Base-by-base conservation (phyloP, 2,329 filamentous ascomycete genomes). In the Fusarium metavorans region DNA sequence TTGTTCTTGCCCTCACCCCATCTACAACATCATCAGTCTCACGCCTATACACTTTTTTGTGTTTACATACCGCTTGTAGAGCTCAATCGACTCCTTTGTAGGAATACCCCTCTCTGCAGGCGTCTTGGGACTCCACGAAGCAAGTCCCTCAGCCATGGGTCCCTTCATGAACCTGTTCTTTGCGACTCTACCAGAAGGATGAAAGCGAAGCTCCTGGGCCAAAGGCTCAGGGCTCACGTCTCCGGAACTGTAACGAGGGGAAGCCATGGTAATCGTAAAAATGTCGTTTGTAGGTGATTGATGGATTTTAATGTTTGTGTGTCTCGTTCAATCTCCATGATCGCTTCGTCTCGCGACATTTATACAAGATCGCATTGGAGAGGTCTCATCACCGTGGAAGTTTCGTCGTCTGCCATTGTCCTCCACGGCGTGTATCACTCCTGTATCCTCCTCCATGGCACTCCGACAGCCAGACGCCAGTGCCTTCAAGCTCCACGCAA, bases 141-240 rank as follows among this genome's bases (percentile, higher is more conserved):
- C 89, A 18, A 93, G 83, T 4, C 85, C 83, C 80, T 94, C 92
- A 0, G 89, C 89, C 91, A 93, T 93, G 50, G 92, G 89, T 3
- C 85, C 89, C 81, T 93, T 93, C 73, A 93, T 81, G 77, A 93
- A 91, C 27, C 91, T 85, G 79, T 93, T 93, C 60, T 87, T 88
- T 4, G 91, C 91, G 86, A 86, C 73, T 83, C 76, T 30, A 77
- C 86, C 43, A 86, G 82, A 67, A 27, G 78, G 88, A 11, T 82
- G 75, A 70, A 88, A 88, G 16, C 80, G 78, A 65, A 90, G 82
- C 10, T 87, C 84, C 70, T 85, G 76, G 6, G 81, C 85, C 32
- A 90, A 78, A 41, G 77, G 76, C 67, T 59, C 64, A 8, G 74
- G 64, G 27, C 66, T 74, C 1, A 73, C 68, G 14, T 70, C 30